Base-by-base conservation (phyloP, 139 green algal genomes). In the Deuterostichococcus epilithicus region DNA sequence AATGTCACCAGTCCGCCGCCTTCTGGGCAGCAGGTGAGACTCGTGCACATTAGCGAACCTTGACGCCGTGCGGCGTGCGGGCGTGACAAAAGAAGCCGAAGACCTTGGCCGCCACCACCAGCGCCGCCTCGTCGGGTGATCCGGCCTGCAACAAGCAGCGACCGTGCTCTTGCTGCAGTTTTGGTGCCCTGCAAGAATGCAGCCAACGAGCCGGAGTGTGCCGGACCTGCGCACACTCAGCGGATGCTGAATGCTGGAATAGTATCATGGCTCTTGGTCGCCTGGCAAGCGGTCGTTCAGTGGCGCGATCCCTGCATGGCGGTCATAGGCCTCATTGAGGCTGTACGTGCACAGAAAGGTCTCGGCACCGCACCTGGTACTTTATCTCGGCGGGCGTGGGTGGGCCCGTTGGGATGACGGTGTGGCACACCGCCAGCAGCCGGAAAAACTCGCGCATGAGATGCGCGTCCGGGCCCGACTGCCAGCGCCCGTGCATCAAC, bases 61-160 rank as follows among this genome's bases (percentile, higher is more conserved):
- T 83, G 32, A 85, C 33, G 1, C 26, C 33, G 32, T n/a, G 3
- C 47, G 77, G 44, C 2, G 45, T 80, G 63, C 85, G 81, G 35
- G 47, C 68, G 73, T 82, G 79, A 80, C 92, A 90, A 78, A 90
- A 90, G 82, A 92, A 94, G 60, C 91, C 90, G 59, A 93, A 86
- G 26, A 82, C 84, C 78, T 92, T 92, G 74, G 87, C 91, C 1
- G 81, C 91, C 23, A 87, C 86, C 58, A 97, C 91, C 47, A 97
- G 84, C 15, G 92, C 92, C 8, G 84, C 81, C 82, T 97, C 93
- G 71, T 97, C 93, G 4, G 93, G 93, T 0, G 93, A 97, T 77
- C 91, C 89, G 5, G 87, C 91, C 86, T 96, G 86, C 74, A 93
- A n/a, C n/a, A n/a, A 95, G 69, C 73, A 47, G 36, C 80, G 38